Evolutionary conservation across 1,139 yeast species (phyloP).

Genomic region (Meyerozyma athensensis): DNA sequence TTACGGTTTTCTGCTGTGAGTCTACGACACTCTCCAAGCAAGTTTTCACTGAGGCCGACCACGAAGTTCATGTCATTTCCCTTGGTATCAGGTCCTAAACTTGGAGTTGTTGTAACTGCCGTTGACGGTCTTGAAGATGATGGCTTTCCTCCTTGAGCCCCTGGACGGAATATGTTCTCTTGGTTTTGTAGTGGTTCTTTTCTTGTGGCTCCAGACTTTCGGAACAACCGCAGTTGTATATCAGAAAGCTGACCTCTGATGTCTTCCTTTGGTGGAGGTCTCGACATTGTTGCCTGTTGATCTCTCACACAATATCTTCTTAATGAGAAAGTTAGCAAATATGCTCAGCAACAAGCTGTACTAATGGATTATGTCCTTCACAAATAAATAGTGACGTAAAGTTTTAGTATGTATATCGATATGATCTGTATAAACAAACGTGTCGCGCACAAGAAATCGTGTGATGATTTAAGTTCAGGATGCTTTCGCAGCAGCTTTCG

Average conservation of each 20-base stretch:
- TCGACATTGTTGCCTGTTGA: conserved; percentile 7
- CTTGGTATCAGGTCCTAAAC: conserved; percentile 41
- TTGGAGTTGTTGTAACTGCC: conserved; percentile 24
- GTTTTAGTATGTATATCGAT: background rate
- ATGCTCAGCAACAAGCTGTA: too few relatives aligned
- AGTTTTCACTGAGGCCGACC: conserved; percentile 75
- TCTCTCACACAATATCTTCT: too few relatives aligned
- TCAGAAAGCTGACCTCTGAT: conserved; percentile 58
- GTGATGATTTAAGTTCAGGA: background rate
- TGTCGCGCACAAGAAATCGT: conserved; percentile 1
- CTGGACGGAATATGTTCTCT: conserved; percentile 14
- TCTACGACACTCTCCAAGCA: conserved; percentile 73
- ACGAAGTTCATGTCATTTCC: conserved; percentile 75
- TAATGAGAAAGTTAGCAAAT: background rate
- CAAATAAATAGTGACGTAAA: background rate
- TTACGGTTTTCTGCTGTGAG: conserved; percentile 66
- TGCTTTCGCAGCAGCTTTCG: conserved; percentile 1
- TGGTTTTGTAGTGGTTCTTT: conserved; percentile 12
- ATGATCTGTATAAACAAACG: conserved; percentile 1
- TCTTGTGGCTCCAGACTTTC: conserved; percentile 14
- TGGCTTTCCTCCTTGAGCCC: conserved; percentile 1
- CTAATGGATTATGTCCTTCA: too few relatives aligned
- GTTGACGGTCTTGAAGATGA: conserved; percentile 11
- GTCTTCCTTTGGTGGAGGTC: conserved; percentile 25
- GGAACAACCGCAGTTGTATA: conserved; percentile 50